Evolutionary conservation across 352 stramenopile species (phyloP).

Genomic region (Pythium sukuiense): DNA sequence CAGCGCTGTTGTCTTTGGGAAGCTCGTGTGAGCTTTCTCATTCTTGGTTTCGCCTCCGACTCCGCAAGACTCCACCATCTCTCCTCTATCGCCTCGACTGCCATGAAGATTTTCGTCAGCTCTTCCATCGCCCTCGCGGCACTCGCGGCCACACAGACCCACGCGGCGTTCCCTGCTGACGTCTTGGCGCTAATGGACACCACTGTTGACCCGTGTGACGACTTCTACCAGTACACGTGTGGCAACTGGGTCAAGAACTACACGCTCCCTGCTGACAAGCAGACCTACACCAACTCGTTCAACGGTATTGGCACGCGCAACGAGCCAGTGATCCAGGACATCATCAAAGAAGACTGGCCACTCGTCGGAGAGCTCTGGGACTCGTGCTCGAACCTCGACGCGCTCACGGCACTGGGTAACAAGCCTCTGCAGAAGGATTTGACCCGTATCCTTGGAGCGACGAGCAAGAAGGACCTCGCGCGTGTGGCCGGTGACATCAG

Average conservation of each 20-base stretch:
- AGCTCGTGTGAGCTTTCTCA: neutral
- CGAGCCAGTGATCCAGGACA: constrained; percentile 24
- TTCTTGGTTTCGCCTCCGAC: neutral
- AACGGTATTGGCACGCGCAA: constrained; percentile 27
- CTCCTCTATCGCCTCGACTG: neutral
- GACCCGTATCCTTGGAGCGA: neutral
- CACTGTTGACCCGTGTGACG: neutral
- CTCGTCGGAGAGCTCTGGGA: constrained; percentile 34
- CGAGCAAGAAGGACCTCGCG: constrained; percentile 24
- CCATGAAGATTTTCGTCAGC: neutral
- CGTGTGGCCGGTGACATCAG: constrained; percentile 26
- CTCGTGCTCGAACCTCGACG: constrained; percentile 16
- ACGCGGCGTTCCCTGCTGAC: neutral
- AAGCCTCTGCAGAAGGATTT: constrained; percentile 18
- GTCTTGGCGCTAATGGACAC: neutral
- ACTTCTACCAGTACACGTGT: constrained; percentile 31
- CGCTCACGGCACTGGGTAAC: constrained; percentile 9
- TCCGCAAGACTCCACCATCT: neutral
- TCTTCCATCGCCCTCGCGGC: neutral
- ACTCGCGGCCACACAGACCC: neutral
- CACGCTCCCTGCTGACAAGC: constrained; percentile 28
- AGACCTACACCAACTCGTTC: constrained; percentile 28
- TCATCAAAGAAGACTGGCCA: constrained; percentile 32
- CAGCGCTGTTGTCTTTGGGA: neutral
- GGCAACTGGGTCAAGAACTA: constrained; percentile 37